A percentile compares a stretch with the other conserved stretches of the same genome.
Conservation (phyloP, 495 filamentous ascomycete species). For the Penicillium riverlandense region DNA sequence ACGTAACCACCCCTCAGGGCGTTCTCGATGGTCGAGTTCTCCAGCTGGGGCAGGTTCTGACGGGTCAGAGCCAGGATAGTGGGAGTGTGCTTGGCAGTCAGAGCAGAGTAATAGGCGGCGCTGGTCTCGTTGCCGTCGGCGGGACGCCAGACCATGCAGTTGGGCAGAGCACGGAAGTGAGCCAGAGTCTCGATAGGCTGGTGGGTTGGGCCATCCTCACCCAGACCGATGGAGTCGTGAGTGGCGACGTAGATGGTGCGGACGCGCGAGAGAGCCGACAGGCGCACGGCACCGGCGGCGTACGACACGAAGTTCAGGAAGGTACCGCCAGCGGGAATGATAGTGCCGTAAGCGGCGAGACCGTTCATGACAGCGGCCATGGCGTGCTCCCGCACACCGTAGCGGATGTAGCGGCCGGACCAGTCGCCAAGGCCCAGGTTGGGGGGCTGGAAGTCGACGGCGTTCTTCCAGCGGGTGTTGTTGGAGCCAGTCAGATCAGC, state of each 20-base stretch:
- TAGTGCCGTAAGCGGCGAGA: constrained; percentile 87
- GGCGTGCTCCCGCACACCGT: constrained; percentile 93
- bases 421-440: constrained; percentile 77
- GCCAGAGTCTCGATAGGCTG: constrained; percentile 99
- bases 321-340: constrained; percentile 89
- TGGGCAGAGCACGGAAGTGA: constrained; percentile 97
- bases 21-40: constrained; percentile 80
- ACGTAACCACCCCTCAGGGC: constrained; percentile 95
- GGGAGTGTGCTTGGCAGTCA: constrained; percentile 87
- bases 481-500: constrained; percentile 98
- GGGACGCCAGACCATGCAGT: constrained; percentile 99
- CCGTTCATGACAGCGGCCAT: constrained; percentile 99
- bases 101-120: constrained; percentile 92
- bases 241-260: constrained; percentile 95
- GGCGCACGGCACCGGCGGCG: constrained; percentile 88
- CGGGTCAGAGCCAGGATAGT: constrained; percentile 90
- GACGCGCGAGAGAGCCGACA: constrained; percentile 85
- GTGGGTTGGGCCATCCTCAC: constrained; percentile 97
- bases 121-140: constrained; percentile 98
- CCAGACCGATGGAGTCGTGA: constrained; percentile 98
- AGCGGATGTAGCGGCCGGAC: constrained; percentile 88
- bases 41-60: constrained; percentile 97
- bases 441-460: constrained; percentile 95
- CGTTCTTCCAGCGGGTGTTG: constrained; percentile 96
- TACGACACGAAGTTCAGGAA: constrained; percentile 99